A percentile compares a stretch with the other conserved stretches of the same genome.
phyloP scores from a whole-genome alignment of 2,329 filamentous ascomycete species.

The Berkeleyomyces basicola region DNA sequence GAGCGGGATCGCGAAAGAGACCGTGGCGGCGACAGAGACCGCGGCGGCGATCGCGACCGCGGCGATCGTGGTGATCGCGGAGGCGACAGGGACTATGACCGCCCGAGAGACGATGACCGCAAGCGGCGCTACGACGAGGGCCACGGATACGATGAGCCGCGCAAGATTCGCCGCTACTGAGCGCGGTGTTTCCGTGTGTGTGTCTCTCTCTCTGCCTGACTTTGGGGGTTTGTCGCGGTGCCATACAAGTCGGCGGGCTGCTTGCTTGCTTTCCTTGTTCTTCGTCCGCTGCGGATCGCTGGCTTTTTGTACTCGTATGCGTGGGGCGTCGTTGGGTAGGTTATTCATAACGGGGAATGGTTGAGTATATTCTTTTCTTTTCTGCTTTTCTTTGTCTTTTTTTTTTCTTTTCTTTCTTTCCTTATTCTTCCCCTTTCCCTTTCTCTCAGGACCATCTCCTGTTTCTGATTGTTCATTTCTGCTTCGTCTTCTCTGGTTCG shows the following conservation, averaged over 20 bases:
- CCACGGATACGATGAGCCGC: slow-evolving; percentile 62
- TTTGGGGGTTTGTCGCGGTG: no score
- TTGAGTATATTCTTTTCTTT: slow-evolving; percentile 16
- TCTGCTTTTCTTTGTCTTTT: slow-evolving; percentile 20
- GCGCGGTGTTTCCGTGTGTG: neutral
- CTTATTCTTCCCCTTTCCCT: neutral
- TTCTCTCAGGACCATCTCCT: no score
- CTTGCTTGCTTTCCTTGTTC: neutral
- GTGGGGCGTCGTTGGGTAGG: neutral
- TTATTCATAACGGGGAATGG: slow-evolving; percentile 15
- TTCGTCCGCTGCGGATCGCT: slow-evolving; percentile 16
- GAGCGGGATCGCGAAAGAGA: slow-evolving; percentile 19
- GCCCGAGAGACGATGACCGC: slow-evolving; percentile 40
- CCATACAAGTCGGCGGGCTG: no score
- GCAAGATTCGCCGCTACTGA: slow-evolving; percentile 47
- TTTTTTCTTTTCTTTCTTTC: neutral
- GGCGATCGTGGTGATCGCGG: slow-evolving; percentile 16
- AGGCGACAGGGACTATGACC: slow-evolving; percentile 33
- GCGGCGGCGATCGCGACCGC: slow-evolving; percentile 30
- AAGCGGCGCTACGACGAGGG: slow-evolving; percentile 61
- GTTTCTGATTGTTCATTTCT: no score
- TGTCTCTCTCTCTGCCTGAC: neutral
- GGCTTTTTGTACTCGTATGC: slow-evolving; percentile 9
- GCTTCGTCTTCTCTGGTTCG: no score
- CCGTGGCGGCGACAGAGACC: neutral